These are phyloP conservation scores for Platanthera guangdongensis DNA, from an alignment of 106 monocot species.

Conservation along the genomic window DNA sequence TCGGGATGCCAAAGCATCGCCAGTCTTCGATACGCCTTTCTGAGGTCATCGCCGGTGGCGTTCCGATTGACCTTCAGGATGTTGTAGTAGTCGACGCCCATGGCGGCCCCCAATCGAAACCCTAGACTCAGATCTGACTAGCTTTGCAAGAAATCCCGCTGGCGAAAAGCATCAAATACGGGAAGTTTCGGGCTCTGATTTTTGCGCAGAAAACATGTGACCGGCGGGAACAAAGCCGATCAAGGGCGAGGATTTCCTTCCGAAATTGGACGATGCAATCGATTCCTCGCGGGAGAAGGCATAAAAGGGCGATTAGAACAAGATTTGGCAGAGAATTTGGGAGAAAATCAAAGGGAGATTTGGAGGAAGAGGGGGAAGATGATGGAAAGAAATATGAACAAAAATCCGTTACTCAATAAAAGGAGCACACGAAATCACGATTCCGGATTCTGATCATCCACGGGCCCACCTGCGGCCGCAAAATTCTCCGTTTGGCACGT, in stretches of 20 bases:
- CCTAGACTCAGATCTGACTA: not conserved
- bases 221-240: not conserved
- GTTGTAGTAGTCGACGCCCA: slow-evolving; percentile 83
- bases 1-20: slow-evolving; percentile 88
- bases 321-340: not conserved
- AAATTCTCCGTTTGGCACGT: too few species aligned
- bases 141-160: not conserved
- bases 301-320: not conserved
- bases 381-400: not conserved
- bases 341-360: not conserved
- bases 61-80: slow-evolving; percentile 67
- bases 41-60: slow-evolving; percentile 68
- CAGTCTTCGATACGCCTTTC: slow-evolving; percentile 64
- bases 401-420: not conserved
- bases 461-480: too few species aligned
- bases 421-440: not conserved
- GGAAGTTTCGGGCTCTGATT: not conserved
- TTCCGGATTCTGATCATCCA: too few species aligned
- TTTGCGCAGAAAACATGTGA: not conserved
- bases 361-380: not conserved
- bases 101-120: slow-evolving; percentile 5
- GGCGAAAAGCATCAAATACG: not conserved
- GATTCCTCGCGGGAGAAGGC: not conserved
- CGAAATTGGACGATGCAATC: not conserved
- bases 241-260: not conserved